phyloP scores from a whole-genome alignment of 2,329 filamentous ascomycete species.

The Trichoderma sp. region DNA sequence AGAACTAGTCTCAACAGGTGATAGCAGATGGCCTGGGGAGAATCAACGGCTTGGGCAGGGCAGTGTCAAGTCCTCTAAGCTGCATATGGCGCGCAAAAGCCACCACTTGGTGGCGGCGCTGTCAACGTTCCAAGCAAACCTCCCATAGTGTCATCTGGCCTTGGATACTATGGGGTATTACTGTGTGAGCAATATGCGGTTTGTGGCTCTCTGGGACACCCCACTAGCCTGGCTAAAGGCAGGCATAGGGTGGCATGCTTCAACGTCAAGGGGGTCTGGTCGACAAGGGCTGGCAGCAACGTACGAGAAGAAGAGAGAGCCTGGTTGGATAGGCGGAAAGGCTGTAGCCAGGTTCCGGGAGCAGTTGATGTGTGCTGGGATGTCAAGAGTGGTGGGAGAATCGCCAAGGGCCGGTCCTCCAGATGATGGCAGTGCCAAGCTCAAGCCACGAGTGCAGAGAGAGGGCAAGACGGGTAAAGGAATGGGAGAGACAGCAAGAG shows the following conservation, averaged over 20 bases:
- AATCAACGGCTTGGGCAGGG: conserved; percentile 20
- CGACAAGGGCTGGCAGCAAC: conserved; percentile 7
- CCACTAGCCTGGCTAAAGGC: conserved; percentile 12
- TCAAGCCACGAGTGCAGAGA: background rate
- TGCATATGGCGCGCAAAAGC: conserved; percentile 21
- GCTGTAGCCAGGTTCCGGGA: background rate
- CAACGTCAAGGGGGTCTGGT: conserved; percentile 13
- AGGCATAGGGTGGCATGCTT: conserved; percentile 7
- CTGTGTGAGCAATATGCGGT: conserved; percentile 7
- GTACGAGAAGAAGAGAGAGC: background rate
- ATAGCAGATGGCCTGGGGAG: conserved; percentile 5
- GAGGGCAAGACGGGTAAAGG: background rate
- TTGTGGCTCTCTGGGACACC: background rate
- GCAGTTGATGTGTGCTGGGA: background rate
- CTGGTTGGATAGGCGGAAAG: background rate
- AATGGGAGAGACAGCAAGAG: background rate
- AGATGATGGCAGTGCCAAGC: conserved; percentile 5
- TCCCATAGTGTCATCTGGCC: conserved; percentile 16
- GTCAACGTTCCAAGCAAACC: conserved; percentile 9
- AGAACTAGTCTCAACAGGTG: conserved; percentile 22
- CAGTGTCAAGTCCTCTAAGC: conserved; percentile 16
- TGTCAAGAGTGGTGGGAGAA: background rate
- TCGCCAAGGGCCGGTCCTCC: background rate
- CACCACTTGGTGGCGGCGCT: conserved; percentile 9
- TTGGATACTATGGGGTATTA: conserved; percentile 21